These are phyloP conservation scores for Sclerotinia glacialis DNA, from an alignment of 2,329 filamentous ascomycete species.

Conservation along the genomic window DNA sequence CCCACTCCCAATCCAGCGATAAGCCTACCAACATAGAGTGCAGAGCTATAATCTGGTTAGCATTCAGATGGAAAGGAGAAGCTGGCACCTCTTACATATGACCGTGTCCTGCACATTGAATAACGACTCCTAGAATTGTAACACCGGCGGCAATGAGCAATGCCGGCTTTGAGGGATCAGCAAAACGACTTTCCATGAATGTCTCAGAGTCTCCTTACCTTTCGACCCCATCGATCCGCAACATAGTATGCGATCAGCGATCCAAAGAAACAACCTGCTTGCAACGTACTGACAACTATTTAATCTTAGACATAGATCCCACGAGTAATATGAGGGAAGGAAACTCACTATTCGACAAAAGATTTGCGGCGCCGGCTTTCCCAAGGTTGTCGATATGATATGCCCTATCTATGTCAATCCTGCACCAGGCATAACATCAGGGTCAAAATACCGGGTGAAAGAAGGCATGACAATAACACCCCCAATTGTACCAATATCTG, in stretches of 20 bases:
- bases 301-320: background rate
- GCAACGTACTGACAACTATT: constrained; percentile 65
- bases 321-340: background rate
- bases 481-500: constrained; percentile 72
- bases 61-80: too few species aligned
- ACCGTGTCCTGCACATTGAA: constrained; percentile 62
- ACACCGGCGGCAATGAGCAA: constrained; percentile 57
- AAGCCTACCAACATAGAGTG: constrained; percentile 65
- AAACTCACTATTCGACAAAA: constrained; percentile 51
- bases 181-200: background rate
- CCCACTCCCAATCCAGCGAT: constrained; percentile 50
- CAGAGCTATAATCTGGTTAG: constrained; percentile 36
- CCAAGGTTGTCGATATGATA: constrained; percentile 41
- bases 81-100: constrained; percentile 42
- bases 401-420: constrained; percentile 36
- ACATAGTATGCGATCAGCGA: constrained; percentile 50
- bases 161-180: constrained; percentile 29
- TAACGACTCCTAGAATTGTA: constrained; percentile 59
- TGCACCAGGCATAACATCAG: too few species aligned
- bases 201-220: constrained; percentile 17
- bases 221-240: constrained; percentile 40
- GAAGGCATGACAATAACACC: constrained; percentile 67
- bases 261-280: constrained; percentile 66
- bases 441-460: constrained; percentile 51
- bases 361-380: constrained; percentile 44